Evolutionary conservation across 2,329 filamentous ascomycete genomes (phyloP).

Genomic region (Cladosporium oxysporum): DNA sequence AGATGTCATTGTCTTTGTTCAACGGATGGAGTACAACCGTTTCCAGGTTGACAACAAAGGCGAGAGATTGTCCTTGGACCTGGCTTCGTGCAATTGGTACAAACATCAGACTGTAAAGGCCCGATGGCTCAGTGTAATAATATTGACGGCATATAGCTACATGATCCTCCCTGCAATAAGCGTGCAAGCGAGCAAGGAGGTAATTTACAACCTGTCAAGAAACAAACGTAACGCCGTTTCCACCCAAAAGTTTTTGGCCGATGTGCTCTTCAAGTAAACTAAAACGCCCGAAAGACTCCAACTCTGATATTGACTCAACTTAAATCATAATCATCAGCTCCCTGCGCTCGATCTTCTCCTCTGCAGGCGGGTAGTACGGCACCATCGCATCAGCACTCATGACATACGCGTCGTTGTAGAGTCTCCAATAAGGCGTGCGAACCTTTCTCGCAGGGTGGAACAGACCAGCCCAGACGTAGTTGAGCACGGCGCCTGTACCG

Average conservation of each 20-base stretch:
- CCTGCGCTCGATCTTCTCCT: slow-evolving; percentile 25
- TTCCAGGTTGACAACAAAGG: neutral
- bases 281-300: neutral
- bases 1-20: neutral
- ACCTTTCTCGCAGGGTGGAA: slow-evolving; percentile 98
- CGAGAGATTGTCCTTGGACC: neutral
- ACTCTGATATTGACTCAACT: neutral
- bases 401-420: slow-evolving; percentile 97
- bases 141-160: neutral
- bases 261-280: neutral
- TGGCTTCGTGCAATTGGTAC: neutral
- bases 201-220: neutral
- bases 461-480: slow-evolving; percentile 96
- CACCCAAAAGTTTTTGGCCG: neutral
- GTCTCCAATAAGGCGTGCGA: slow-evolving; percentile 87
- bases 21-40: neutral
- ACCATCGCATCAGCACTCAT: slow-evolving; percentile 92
- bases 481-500: slow-evolving; percentile 88
- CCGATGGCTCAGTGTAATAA: neutral
- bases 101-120: neutral
- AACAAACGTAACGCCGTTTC: neutral
- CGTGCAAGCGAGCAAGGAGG: neutral
- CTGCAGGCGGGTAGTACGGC: slow-evolving; percentile 75
- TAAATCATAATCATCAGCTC: slow-evolving; percentile 29
- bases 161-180: neutral